Evolutionary conservation across 805 yeast species (phyloP), one percentile per base, ranked within the genome.

Genomic region (Barnettozyma salicaria): DNA sequence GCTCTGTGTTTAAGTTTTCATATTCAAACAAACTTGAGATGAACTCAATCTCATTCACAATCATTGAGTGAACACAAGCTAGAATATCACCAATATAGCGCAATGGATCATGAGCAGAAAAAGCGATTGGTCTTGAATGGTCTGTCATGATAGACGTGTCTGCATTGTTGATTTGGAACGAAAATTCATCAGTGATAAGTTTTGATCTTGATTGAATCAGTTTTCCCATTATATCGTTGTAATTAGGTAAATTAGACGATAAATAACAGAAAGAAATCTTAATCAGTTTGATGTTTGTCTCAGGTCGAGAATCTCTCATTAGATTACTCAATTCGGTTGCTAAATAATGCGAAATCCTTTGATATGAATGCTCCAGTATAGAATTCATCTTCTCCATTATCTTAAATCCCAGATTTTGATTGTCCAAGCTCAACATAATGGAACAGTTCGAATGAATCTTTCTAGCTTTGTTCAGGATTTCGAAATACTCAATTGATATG

Each of bases 41-140:
- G 21, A 80, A 68, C 53, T 92, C 98, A 27, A 78, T 70, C 58
- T 92, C 98, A 59, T 86, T 85, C 4, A 88, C 95, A 21, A 88
- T 78, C 5, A 85, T 70, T 2, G 89, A 75, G 55, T 92, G 97
- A 2, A 88, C 70, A 64, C 83, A 84, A 0, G 97, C 97, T 26
- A 92, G 63, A 22, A 92, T 69, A 55, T 88, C 96, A 19, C 97
- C 95, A 13, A 86, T 66, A 45, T 79, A 89, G 38, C 96, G 67
- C 19, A 78, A 66, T 1, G 96, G 84, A 55, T 90, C 96, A 55
- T 82, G 82, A 0, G 84, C 80, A 7, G 80, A 73, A 30, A 80
- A 60, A 21, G 76, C 70, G 17, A 86, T 65, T 1, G 88, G 83
- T 38, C 62, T 60, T 16, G 58, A 47, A 13, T 50, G 45, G 19